Evolutionary conservation across 2,329 filamentous ascomycete species (phyloP), one percentile per base, ranked within the genome.

Genomic region (Penicillium expansum): DNA sequence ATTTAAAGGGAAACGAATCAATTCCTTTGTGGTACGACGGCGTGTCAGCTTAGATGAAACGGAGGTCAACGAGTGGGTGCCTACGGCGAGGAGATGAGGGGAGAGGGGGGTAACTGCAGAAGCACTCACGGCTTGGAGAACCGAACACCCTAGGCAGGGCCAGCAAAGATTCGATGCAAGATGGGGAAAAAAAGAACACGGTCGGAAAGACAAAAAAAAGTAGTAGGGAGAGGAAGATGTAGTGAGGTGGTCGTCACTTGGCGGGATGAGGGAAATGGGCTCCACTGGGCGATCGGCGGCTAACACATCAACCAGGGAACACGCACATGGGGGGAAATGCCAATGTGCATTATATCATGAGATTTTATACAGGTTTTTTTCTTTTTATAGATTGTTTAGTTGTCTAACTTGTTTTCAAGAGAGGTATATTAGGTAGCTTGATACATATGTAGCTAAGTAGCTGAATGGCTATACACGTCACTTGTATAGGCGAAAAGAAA

Each of bases 261-360:
- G 69, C 67, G 69, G 69, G 69, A 71, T 67, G 67, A 60, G 51
- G 53, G 61, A 61, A 56, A 60, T 52, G 54, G 59, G 67, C 67
- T 70, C 69, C 68, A 70, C 65, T 65, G 66, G 56, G 62, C 67
- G 70, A 72, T 72, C 69, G 60, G 68, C 69, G 63, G 67, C 64
- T 72, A 67, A 67, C 62, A 67, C 62, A 66, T 62, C 62, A 67
- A 64, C 67, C 57, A 63, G 58, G 60, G 62, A 60, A 62, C 56
- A 52, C 33, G 38, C 56, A 64, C 43, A 48, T 54, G 51, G 27
- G 42, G 43, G 51, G 18, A 29, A 41, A 32, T 43, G 41, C 9
- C 41, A 9, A 38, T 27, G 18, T 32, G 30, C 7, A 7, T 29
- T 24, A 48, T 38, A 35, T 37, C 42, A 48, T 39, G 10, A 18